phyloP scores from a whole-genome alignment of 192 early-diverging fungal species.

The Chytriomyces hyalinus region DNA sequence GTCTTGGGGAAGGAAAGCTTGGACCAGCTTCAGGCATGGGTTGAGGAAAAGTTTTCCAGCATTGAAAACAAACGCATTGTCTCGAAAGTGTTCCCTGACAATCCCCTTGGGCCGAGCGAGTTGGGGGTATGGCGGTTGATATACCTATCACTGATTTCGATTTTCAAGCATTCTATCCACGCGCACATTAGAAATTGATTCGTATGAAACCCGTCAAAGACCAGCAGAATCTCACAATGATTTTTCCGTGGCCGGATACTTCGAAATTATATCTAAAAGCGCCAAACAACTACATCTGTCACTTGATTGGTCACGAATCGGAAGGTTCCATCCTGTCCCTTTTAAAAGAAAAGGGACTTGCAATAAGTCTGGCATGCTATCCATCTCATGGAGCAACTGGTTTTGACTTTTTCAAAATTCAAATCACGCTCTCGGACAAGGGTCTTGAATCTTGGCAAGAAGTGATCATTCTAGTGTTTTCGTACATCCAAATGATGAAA shows the following conservation, averaged over 20 bases:
- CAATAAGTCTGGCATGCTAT: constrained; percentile 72
- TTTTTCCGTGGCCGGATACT: constrained; percentile 86
- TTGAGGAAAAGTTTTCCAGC: constrained; percentile 76
- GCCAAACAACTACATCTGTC: constrained; percentile 80
- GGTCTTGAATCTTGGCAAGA: constrained; percentile 79
- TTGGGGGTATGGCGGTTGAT: constrained; percentile 54
- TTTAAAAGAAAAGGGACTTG: constrained; percentile 89
- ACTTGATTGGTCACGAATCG: constrained; percentile 91
- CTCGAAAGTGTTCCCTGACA: constrained; percentile 66
- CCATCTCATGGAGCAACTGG: constrained; percentile 64
- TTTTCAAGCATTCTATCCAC: neutral
- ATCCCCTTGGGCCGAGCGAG: constrained; percentile 77
- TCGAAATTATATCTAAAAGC: constrained; percentile 55
- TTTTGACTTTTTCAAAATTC: constrained; percentile 84
- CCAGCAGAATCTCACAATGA: constrained; percentile 73
- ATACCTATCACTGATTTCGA: neutral
- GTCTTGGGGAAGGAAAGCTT: constrained; percentile 80
- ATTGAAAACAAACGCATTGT: constrained; percentile 77
- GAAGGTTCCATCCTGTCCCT: constrained; percentile 83
- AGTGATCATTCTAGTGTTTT: constrained; percentile 79
- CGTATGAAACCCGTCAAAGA: constrained; percentile 71
- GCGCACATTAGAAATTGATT: constrained; percentile 59
- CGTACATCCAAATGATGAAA: constrained; percentile 84
- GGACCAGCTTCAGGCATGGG: constrained; percentile 81
- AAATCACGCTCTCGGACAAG: constrained; percentile 80